Percentiles rank a stretch among this genome's conserved stretches.
These are phyloP conservation scores for Babesia caballi DNA, from an alignment of 169 alveolate species.

Conservation along the genomic window DNA sequence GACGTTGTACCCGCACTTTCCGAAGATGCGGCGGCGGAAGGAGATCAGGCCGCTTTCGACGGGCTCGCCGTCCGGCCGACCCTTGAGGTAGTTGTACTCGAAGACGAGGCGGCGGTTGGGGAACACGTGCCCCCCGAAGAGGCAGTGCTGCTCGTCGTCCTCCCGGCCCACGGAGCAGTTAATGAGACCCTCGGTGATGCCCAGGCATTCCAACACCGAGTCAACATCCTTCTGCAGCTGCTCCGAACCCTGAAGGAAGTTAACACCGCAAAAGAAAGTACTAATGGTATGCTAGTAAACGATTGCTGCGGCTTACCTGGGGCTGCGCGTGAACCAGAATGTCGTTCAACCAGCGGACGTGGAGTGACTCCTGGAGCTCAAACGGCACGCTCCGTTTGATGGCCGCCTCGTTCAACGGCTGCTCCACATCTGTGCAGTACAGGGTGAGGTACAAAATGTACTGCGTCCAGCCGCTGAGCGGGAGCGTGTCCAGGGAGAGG, in stretches of 20 bases:
- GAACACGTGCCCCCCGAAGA: constrained; percentile 79
- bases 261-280: neutral
- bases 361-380: constrained; percentile 75
- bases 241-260: constrained; percentile 74
- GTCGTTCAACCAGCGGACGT: constrained; percentile 79
- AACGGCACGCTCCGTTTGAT: constrained; percentile 78
- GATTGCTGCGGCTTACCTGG: constrained; percentile 44
- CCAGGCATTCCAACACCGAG: constrained; percentile 73
- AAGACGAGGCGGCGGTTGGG: constrained; percentile 76
- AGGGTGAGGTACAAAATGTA: constrained; percentile 73
- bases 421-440: constrained; percentile 83
- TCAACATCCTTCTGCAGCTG: constrained; percentile 81
- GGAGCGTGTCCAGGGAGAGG: constrained; percentile 69
- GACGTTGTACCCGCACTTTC: constrained; percentile 75
- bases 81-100: constrained; percentile 79
- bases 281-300: too few relatives aligned
- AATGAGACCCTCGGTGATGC: constrained; percentile 69
- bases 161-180: constrained; percentile 82
- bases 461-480: constrained; percentile 83
- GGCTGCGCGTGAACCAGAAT: constrained; percentile 78
- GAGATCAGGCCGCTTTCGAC: constrained; percentile 73
- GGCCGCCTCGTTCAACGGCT: constrained; percentile 69
- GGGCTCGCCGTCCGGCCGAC: constrained; percentile 72
- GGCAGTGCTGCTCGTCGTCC: constrained; percentile 84
- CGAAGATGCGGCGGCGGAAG: constrained; percentile 74